Conservation (phyloP, 1,139 yeast species). For the Blastobotrys persicus region DNA sequence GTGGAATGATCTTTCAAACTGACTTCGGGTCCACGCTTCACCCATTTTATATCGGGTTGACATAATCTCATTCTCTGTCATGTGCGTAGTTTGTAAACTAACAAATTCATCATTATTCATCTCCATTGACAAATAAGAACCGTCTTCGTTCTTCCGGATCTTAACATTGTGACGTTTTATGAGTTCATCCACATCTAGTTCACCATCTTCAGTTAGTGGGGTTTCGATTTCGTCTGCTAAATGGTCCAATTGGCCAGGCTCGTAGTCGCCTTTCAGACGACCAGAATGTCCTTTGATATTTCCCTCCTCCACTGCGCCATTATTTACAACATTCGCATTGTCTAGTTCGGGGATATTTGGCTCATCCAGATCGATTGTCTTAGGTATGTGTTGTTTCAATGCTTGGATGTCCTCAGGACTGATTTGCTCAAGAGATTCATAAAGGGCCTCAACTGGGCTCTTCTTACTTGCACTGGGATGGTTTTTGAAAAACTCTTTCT, state of each 20-base stretch:
- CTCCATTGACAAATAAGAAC: background rate
- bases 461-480: slow-evolving; percentile 1
- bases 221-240: background rate
- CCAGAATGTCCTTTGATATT: too few relatives aligned
- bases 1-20: slow-evolving; percentile 16
- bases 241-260: too few relatives aligned
- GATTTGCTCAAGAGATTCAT: slow-evolving; percentile 3
- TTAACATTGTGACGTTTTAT: background rate
- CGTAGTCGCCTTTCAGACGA: too few relatives aligned
- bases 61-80: slow-evolving; percentile 14
- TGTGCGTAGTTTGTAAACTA: slow-evolving; percentile 3
- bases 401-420: background rate
- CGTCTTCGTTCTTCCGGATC: background rate
- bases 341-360: background rate
- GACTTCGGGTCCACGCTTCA: slow-evolving; percentile 15
- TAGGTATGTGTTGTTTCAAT: slow-evolving; percentile 2
- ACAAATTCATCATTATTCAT: slow-evolving; percentile 8
- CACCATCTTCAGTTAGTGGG: slow-evolving; percentile 2
- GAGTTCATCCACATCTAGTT: slow-evolving; percentile 12
- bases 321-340: background rate
- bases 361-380: background rate
- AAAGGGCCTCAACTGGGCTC: slow-evolving; percentile 3
- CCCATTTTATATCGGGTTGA: slow-evolving; percentile 12
- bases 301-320: background rate
- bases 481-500: slow-evolving; percentile 5